Conservation (phyloP, 306 rosid genomes). For the Castanea mollissima region DNA sequence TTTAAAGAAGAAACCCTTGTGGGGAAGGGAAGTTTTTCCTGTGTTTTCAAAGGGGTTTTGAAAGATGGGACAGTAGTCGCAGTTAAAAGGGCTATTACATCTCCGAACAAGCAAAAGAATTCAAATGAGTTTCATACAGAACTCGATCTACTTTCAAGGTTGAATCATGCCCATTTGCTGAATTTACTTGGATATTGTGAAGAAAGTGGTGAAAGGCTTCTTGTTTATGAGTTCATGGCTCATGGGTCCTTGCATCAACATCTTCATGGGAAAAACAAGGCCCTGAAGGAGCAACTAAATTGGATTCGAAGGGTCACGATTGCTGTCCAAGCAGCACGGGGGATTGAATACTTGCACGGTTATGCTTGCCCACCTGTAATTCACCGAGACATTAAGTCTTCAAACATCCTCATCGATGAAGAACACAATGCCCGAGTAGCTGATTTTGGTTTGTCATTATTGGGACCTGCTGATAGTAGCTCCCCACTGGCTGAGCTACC, state of each 20-base stretch:
- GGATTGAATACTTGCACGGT: slow-evolving; percentile 83
- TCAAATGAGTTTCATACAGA: slow-evolving; percentile 89
- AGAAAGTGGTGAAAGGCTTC: slow-evolving; percentile 86
- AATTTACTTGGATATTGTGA: slow-evolving; percentile 86
- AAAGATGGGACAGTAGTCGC: slow-evolving; percentile 86
- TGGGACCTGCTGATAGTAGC: slow-evolving; percentile 84
- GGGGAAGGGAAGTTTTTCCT: slow-evolving; percentile 92
- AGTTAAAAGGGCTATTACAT: slow-evolving; percentile 77
- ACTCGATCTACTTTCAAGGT: slow-evolving; percentile 75
- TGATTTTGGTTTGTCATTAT: slow-evolving; percentile 82
- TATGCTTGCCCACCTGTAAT: slow-evolving; percentile 91
- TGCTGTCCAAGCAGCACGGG: slow-evolving; percentile 95
- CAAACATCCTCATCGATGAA: slow-evolving; percentile 94
- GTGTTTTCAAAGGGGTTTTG: slow-evolving; percentile 75
- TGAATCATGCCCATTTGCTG: slow-evolving; percentile 89
- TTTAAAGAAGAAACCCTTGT: slow-evolving; percentile 77
- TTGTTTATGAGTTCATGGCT: slow-evolving; percentile 93
- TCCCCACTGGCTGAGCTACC: slow-evolving; percentile 90
- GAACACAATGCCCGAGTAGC: slow-evolving; percentile 95
- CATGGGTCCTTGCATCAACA: slow-evolving; percentile 88
- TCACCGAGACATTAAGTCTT: slow-evolving; percentile 88
- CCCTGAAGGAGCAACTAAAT: slow-evolving; percentile 71
- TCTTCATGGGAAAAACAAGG: slow-evolving; percentile 66
- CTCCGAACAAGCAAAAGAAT: slow-evolving; percentile 73
- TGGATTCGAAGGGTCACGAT: slow-evolving; percentile 90